phyloP scores from a whole-genome alignment of 73 alveolate genomes.

The Halteria grandinella region DNA sequence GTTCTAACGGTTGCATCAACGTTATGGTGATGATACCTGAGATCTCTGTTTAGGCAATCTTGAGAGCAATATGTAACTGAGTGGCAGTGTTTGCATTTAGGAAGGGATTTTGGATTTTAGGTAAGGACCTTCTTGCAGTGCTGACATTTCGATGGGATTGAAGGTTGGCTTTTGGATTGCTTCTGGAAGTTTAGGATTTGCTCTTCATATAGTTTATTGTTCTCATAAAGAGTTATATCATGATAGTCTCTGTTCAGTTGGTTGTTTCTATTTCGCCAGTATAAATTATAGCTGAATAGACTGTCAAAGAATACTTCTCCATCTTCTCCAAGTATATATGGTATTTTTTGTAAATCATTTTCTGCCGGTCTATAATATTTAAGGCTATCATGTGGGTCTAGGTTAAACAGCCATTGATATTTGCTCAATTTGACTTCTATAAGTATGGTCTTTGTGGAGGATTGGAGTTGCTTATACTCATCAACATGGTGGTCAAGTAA shows the following conservation, averaged over 20 bases:
- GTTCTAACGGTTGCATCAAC: no score
- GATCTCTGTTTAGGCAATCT: no score
- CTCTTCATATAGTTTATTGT: slow-evolving; percentile 25
- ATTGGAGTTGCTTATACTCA: slow-evolving; percentile 6
- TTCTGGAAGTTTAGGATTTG: not conserved
- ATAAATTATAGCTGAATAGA: not conserved
- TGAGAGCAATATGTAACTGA: no score
- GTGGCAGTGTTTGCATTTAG: no score
- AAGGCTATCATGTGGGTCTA: not conserved
- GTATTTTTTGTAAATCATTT: slow-evolving; percentile 4
- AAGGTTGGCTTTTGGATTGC: not conserved
- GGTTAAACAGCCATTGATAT: slow-evolving; percentile 27
- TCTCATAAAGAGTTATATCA: not conserved
- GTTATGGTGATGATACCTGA: no score
- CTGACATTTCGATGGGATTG: not conserved
- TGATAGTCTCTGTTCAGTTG: not conserved
- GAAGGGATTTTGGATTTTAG: no score
- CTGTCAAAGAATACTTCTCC: slow-evolving; percentile 18
- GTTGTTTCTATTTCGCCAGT: not conserved
- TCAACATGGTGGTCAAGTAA: not conserved
- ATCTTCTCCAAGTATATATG: slow-evolving; percentile 10
- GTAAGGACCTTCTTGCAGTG: not conserved
- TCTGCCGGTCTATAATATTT: slow-evolving; percentile 4
- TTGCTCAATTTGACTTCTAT: slow-evolving; percentile 31
- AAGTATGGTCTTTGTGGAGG: not conserved